These are phyloP conservation scores for Phenoliferia sp. DNA, from an alignment of 1,284 basidiomycete species.

Conservation along the genomic window DNA sequence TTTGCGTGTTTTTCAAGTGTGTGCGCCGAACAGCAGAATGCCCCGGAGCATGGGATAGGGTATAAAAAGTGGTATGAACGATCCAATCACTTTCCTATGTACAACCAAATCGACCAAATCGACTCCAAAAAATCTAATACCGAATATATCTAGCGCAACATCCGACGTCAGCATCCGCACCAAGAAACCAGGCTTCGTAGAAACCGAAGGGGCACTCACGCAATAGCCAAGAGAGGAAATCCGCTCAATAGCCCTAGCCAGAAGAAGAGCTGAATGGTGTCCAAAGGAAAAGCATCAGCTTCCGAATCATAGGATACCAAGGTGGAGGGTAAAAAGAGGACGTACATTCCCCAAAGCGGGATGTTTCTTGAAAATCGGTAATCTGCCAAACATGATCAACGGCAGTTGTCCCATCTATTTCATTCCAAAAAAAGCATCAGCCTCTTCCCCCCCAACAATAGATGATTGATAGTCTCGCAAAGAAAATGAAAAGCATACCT, in stretches of 20 bases:
- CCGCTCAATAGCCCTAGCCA: slow-evolving; percentile 80
- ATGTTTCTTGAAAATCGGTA: slow-evolving; percentile 70
- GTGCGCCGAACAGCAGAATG: no score
- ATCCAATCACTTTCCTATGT: no score
- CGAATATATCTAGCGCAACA: background rate
- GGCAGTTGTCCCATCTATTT: slow-evolving; percentile 83
- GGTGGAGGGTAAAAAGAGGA: no score
- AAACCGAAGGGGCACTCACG: slow-evolving; percentile 44
- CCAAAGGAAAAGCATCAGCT: background rate
- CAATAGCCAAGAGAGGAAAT: slow-evolving; percentile 86
- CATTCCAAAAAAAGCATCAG: background rate
- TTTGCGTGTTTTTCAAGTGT: no score
- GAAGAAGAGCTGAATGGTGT: slow-evolving; percentile 76
- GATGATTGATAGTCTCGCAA: no score
- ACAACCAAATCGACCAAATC: no score
- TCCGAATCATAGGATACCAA: background rate
- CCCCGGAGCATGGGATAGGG: no score
- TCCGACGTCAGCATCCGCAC: background rate
- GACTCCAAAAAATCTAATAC: no score
- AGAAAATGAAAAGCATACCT: slow-evolving; percentile 42
- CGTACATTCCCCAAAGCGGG: slow-evolving; percentile 56
- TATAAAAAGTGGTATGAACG: no score
- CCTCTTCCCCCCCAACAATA: no score
- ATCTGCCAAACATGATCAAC: slow-evolving; percentile 73
- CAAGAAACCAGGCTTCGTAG: no score